Evolutionary conservation across 2,329 filamentous ascomycete genomes (phyloP).

Genomic region (Colletotrichum acutatum): DNA sequence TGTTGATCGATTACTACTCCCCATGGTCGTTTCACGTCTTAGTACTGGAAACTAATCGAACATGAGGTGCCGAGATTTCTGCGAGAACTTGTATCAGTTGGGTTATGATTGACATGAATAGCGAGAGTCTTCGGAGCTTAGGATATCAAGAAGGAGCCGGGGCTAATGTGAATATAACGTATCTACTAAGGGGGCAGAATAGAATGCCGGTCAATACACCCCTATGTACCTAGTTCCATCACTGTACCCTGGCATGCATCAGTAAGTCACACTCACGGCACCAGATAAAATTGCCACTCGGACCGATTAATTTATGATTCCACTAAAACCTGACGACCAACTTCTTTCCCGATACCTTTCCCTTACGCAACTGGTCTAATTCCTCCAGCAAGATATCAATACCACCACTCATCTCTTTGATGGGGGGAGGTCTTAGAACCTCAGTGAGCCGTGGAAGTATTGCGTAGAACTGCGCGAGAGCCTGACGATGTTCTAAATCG

Average conservation of each 20-base stretch:
- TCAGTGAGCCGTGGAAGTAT: conserved; percentile 33
- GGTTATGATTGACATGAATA: too few species aligned
- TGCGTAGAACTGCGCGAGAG: conserved; percentile 38
- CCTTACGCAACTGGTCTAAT: conserved; percentile 36
- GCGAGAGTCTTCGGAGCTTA: too few species aligned
- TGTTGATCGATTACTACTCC: not conserved
- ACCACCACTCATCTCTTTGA: conserved; percentile 30
- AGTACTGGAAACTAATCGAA: not conserved
- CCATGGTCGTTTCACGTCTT: not conserved
- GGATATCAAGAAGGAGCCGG: too few species aligned
- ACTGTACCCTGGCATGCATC: too few species aligned
- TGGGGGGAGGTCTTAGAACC: conserved; percentile 37
- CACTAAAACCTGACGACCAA: conserved; percentile 34
- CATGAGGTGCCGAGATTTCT: too few species aligned
- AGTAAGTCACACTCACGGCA: too few species aligned
- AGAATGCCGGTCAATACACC: too few species aligned
- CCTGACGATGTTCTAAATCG: conserved; percentile 38
- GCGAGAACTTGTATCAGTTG: too few species aligned
- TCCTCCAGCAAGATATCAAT: conserved; percentile 36
- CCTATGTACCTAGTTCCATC: too few species aligned
- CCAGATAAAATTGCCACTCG: too few species aligned
- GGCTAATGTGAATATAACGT: too few species aligned
- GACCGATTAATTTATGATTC: not conserved
- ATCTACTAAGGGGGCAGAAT: too few species aligned
- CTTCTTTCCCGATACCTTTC: conserved; percentile 40